Evolutionary conservation across 2,329 filamentous ascomycete species (phyloP), one percentile per base, ranked within the genome.

Genomic region (Phyllosticta citribraziliensis): DNA sequence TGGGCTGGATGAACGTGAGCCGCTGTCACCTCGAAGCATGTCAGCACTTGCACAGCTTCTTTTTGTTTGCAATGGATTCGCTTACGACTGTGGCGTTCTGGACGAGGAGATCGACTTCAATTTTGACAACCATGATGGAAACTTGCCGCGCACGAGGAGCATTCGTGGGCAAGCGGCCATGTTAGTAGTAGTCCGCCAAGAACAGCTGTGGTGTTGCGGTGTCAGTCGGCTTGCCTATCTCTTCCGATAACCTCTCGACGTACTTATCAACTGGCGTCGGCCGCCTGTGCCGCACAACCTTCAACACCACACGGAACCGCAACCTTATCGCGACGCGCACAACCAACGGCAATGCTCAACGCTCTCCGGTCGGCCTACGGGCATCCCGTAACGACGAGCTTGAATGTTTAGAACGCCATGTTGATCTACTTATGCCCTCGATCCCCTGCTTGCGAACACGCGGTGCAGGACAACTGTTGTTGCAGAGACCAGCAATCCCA

Each of bases 1-100:
- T 77, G 71, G 2, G 74, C 74, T 5, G 70, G 65, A 2, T 80
- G 69, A 5, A 79, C 69, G 63, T 80, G 78, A 24, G 74, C 73
- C 4, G 79, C 76, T 22, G 78, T 60, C 33, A 60, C 58, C 58
- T 60, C 20, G 20, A 20, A 25, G 24, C n/a, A 20, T 51, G 19
- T 80, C 52, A 78, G 76, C 77, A 79, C 30, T 5, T 19, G 64
- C 58, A 27, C 9, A 5, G 33, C 11, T 40, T 6, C 33, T 40
- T 5, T 58, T 52, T 40, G 27, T 14, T 19, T 22, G 57, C 19
- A 20, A 8, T 30, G 27, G 9, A 30, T 30, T 10, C 27, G 65
- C 63, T 67, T 67, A 78, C 75, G 62, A 78, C 73, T 5, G 73
- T 73, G 10, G 74, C 75, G 66, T 78, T 78, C 60, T 68, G 73